A percentile compares a stretch with the other conserved stretches of the same genome.
phyloP scores from a whole-genome alignment of 1,284 basidiomycete genomes.

The Ceratobasidium sp. region DNA sequence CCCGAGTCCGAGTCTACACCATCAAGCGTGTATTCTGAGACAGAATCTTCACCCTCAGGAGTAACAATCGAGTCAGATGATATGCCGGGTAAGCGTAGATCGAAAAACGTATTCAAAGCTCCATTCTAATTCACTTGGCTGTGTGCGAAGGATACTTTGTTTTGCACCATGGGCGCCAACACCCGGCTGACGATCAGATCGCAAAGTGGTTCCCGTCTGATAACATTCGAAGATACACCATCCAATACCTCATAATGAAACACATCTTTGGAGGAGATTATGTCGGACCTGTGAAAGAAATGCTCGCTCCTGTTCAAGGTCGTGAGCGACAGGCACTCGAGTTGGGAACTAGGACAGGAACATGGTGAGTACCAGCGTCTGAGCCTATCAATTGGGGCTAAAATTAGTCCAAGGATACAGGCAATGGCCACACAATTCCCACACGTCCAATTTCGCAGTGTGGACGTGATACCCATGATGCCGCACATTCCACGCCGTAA shows the following conservation, averaged over 20 bases:
- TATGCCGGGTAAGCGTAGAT: background rate
- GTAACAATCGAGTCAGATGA: background rate
- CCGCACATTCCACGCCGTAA: background rate
- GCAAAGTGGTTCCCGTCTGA: background rate
- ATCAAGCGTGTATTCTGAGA: background rate
- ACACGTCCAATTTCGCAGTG: background rate
- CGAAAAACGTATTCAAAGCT: too few relatives aligned
- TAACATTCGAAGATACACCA: background rate
- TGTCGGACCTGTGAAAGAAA: background rate
- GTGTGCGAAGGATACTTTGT: background rate
- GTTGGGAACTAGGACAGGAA: background rate
- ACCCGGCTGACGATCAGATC: background rate
- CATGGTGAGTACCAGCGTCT: background rate
- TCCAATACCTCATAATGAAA: background rate
- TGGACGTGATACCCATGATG: background rate
- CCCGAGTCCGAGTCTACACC: background rate
- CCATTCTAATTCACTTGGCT: too few relatives aligned
- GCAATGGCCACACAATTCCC: slow-evolving; percentile 2
- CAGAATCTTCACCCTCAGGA: background rate
- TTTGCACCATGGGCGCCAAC: background rate
- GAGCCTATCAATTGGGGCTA: background rate
- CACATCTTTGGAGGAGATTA: background rate
- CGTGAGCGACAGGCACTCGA: background rate
- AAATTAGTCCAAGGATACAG: background rate
- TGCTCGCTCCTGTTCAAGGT: background rate